Base-by-base conservation (phyloP, 331 rosid species). In the Rhamnella rubrinervis region DNA sequence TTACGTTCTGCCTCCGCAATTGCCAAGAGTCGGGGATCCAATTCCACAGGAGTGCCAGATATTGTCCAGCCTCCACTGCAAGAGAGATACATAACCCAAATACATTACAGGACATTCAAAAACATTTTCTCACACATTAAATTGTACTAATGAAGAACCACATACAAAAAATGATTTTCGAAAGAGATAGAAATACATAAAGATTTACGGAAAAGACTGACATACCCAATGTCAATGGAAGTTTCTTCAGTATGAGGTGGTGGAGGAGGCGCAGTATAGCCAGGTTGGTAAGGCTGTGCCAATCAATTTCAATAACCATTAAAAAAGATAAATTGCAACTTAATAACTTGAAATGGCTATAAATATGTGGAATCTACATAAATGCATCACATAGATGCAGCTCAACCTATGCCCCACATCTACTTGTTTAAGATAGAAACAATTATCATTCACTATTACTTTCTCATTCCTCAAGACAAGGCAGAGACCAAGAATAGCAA, bases 31-130 rank as follows among this genome's bases (percentile, higher is more conserved):
- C 95, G 91, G 66, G 98, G 97, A 87, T 93, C 89, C 85, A 93
- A 80, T 84, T 88, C 95, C 91, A 91, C 85, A 58, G 97, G 98
- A 10, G 97, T 79, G 47, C 97, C 97, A 73, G 98, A 85, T 66
- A 93, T 82, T 62, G 98, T 88, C 98, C 98, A 91, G 76, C 97
- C 97, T 74, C 97, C 97, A 28, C 97, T 90, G 85, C 73, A 76
- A 76, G 74, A 83, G 25, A 50, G 70, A 56, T 59, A 39, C 65
- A 31, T 31, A 31, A 31, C 35, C 35, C 67, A 65, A 35, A 71
- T 60, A 82, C 19, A 69, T 58, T 31, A 39, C 55, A 39, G 72
- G 58, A 37, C 19, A 60, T 77, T 49, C 71, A 76, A 73, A 79
- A 0, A 37, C 20, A 13, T 6, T 38, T 53, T 35, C 71, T 25